phyloP scores from a whole-genome alignment of 192 early-diverging fungal species.

The Linnemannia hyalina region DNA sequence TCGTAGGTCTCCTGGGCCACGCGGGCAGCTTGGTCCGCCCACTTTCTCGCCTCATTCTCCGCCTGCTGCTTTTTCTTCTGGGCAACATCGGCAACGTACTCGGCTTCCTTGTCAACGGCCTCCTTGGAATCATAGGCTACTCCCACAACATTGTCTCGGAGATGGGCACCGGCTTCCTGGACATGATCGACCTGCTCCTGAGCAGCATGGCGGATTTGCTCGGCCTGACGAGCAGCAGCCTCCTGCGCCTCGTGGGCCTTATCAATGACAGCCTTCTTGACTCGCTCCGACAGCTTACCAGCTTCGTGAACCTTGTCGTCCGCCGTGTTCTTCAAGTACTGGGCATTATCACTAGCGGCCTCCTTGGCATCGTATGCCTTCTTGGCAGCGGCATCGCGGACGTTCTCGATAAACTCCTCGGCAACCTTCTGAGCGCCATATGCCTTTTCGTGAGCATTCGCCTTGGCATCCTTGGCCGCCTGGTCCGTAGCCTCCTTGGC shows the following conservation, averaged over 20 bases:
- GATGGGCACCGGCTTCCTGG: slow-evolving; percentile 25
- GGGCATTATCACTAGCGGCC: slow-evolving; percentile 23
- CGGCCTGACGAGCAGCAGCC: slow-evolving; percentile 22
- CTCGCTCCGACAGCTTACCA: slow-evolving; percentile 32
- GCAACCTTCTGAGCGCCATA: slow-evolving; percentile 22
- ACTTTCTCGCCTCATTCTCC: slow-evolving; percentile 22
- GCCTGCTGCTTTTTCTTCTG: slow-evolving; percentile 19
- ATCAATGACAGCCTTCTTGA: slow-evolving; percentile 34
- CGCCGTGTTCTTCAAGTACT: slow-evolving; percentile 19
- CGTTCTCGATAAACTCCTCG: slow-evolving; percentile 21
- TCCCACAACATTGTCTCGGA: slow-evolving; percentile 10
- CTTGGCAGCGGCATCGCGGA: slow-evolving; percentile 17
- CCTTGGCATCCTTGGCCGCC: neutral
- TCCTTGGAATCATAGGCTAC: slow-evolving; percentile 19
- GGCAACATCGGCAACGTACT: slow-evolving; percentile 12
- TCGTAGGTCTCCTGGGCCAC: slow-evolving; percentile 28
- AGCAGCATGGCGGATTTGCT: slow-evolving; percentile 17
- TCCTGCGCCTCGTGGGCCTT: slow-evolving; percentile 44
- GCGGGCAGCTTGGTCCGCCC: slow-evolving; percentile 11
- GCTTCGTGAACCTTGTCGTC: slow-evolving; percentile 34
- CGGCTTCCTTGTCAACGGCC: slow-evolving; percentile 17
- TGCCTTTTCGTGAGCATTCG: slow-evolving; percentile 19
- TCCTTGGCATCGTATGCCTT: slow-evolving; percentile 42
- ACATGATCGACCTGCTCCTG: slow-evolving; percentile 13
- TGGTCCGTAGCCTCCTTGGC: slow-evolving; percentile 19